Percentiles rank a stretch among this genome's conserved stretches.
Conservation (phyloP, 805 yeast species). For the Suhomyces emberorum region DNA sequence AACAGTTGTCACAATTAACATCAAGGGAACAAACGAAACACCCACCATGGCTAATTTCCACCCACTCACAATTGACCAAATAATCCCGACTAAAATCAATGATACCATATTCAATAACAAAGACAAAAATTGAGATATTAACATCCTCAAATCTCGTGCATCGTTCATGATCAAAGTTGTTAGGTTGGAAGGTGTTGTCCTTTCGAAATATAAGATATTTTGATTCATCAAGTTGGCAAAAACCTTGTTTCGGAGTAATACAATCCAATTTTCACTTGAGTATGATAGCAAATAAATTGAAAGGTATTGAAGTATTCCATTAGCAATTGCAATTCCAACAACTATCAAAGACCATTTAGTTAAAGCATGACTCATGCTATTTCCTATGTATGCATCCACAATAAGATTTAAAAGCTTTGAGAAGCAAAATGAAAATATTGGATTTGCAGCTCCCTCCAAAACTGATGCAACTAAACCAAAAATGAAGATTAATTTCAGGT, state of each 20-base stretch:
- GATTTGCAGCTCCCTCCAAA: conserved; percentile 62
- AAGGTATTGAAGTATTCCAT: conserved; percentile 55
- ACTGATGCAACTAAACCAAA: conserved; percentile 55
- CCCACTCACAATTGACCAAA: conserved; percentile 77
- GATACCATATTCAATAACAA: conserved; percentile 51
- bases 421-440: conserved; percentile 75
- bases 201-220: conserved; percentile 51
- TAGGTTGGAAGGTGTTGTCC: conserved; percentile 47
- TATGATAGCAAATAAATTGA: conserved; percentile 50
- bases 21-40: conserved; percentile 63
- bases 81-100: conserved; percentile 56
- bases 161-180: conserved; percentile 77
- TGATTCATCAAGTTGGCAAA: conserved; percentile 51
- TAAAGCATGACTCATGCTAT: conserved; percentile 30
- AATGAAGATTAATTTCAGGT: conserved; percentile 22
- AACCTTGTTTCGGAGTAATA: conserved; percentile 45
- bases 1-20: conserved; percentile 46
- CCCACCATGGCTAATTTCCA: conserved; percentile 90
- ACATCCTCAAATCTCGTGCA: conserved; percentile 65
- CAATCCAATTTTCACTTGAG: conserved; percentile 69
- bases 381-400: conserved; percentile 41
- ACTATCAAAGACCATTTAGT: conserved; percentile 69
- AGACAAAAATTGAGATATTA: conserved; percentile 62
- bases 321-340: conserved; percentile 57
- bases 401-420: conserved; percentile 67